Conservation (phyloP, 2,329 filamentous ascomycete genomes). For the Ophiostoma montium region DNA sequence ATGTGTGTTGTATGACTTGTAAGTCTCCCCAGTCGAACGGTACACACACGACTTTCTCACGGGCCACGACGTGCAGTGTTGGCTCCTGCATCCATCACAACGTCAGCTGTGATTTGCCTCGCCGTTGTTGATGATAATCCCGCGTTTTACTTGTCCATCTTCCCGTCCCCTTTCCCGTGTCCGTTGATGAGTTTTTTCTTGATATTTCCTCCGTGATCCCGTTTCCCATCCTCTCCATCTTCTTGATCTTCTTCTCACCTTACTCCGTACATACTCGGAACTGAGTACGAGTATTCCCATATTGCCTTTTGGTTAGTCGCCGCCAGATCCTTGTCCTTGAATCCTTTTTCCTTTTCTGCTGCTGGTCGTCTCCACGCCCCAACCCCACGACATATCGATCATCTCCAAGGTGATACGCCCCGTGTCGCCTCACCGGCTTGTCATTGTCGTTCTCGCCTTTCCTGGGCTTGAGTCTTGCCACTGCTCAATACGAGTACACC, state of each 20-base stretch:
- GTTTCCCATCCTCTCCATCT: too few species aligned
- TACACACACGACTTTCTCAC: background rate
- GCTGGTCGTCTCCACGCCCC: background rate
- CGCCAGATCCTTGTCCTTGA: background rate
- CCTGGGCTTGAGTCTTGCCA: too few species aligned
- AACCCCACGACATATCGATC: background rate
- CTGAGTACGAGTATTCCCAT: background rate
- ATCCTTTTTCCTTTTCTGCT: background rate
- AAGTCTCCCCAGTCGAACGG: constrained; percentile 1
- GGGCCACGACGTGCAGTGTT: background rate
- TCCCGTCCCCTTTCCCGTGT: background rate
- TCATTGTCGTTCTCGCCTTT: background rate
- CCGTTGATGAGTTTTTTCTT: background rate
- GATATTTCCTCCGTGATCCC: too few species aligned
- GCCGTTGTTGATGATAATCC: background rate
- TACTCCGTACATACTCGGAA: too few species aligned
- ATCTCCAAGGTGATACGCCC: too few species aligned
- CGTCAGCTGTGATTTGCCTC: background rate
- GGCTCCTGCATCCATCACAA: background rate
- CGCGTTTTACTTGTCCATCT: background rate
- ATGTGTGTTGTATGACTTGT: background rate
- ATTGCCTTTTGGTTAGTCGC: background rate
- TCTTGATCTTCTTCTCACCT: too few species aligned
- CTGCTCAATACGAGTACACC: too few species aligned
- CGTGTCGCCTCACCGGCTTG: too few species aligned